Base-by-base conservation (phyloP, 2,329 filamentous ascomycete genomes). In the Ophiostoma sp. region DNA sequence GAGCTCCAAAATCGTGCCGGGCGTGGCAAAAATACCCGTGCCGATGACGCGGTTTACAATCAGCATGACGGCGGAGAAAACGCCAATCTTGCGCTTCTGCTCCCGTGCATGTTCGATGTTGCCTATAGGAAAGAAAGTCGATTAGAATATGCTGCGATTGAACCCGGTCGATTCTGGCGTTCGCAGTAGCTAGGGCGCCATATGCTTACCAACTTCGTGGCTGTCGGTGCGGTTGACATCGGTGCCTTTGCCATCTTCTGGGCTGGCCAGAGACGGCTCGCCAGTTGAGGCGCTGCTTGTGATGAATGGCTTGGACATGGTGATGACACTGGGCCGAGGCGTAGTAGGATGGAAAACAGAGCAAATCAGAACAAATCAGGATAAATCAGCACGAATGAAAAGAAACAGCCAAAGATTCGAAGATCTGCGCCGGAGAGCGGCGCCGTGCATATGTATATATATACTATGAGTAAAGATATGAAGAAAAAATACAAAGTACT, bases 41-140 rank as follows among this genome's bases (percentile, higher is more conserved):
- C 87, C 87, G 68, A 89, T 85, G 78, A 89, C 85, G 69, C 86
- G 84, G 78, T 88, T 88, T 76, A 88, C 84, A 75, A 88, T 86
- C 69, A 87, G 79, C 76, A 87, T 85, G 27, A 81, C 77, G 27
- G 86, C 85, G 5, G 82, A 84, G 64, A 80, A 76, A 64, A 86
- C 74, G 64, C 85, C 85, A 69, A 87, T 85, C 73, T 85, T 81
- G 52, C 84, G 80, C 72, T 84, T 84, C 69, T 78, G 78, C 6
- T 84, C 81, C 55, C 79, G 78, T 5, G 79, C 82, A 64, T 40
- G 58, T n/a, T 40, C 58, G 5, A 62, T 40, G n/a, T 41, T 8
- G 41, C 58, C 58, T 62, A 27, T 27, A 27, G 27, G 27, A 27
- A 27, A 27, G 27, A 27, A 27, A 27, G 27, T 27, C 27, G 27